Conservation (phyloP, 352 stramenopile genomes). For the Globisporangium solare region DNA sequence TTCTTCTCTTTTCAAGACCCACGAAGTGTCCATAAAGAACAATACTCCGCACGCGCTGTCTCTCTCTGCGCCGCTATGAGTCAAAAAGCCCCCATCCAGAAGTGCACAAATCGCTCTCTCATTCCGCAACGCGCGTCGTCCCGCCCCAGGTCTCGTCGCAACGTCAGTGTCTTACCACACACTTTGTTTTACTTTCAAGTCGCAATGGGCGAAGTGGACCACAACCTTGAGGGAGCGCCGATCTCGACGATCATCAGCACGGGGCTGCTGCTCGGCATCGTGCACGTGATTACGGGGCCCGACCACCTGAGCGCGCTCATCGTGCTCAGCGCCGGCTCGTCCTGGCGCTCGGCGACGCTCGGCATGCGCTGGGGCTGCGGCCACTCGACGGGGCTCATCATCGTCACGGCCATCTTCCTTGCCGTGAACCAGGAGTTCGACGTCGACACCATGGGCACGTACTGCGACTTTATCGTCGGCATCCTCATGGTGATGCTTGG, state of each 20-base stretch:
- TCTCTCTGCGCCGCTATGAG: too few species aligned
- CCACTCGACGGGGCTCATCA: constrained; percentile 75
- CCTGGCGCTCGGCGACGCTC: constrained; percentile 61
- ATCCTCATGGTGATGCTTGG: constrained; percentile 54
- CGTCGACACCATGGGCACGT: constrained; percentile 34
- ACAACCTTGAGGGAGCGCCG: constrained; percentile 26
- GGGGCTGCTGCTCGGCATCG: constrained; percentile 40
- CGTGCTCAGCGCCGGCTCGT: constrained; percentile 74
- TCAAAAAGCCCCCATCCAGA: too few species aligned
- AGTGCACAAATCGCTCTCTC: too few species aligned
- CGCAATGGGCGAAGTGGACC: constrained; percentile 34
- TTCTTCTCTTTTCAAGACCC: too few species aligned
- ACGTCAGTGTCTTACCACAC: too few species aligned
- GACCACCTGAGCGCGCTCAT: constrained; percentile 88
- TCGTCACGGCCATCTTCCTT: constrained; percentile 60
- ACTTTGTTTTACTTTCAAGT: too few species aligned
- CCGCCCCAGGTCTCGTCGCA: too few species aligned
- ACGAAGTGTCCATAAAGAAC: too few species aligned
- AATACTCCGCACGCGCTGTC: too few species aligned
- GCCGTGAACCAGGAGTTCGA: constrained; percentile 34
- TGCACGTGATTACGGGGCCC: constrained; percentile 62
- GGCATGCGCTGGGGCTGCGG: constrained; percentile 84
- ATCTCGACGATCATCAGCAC: constrained; percentile 43
- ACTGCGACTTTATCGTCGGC: constrained; percentile 56
- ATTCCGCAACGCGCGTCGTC: too few species aligned